A percentile compares a stretch with the other conserved stretches of the same genome.
phyloP scores from a whole-genome alignment of 2,329 filamentous ascomycete species.

The Herpotrichia juniperi region DNA sequence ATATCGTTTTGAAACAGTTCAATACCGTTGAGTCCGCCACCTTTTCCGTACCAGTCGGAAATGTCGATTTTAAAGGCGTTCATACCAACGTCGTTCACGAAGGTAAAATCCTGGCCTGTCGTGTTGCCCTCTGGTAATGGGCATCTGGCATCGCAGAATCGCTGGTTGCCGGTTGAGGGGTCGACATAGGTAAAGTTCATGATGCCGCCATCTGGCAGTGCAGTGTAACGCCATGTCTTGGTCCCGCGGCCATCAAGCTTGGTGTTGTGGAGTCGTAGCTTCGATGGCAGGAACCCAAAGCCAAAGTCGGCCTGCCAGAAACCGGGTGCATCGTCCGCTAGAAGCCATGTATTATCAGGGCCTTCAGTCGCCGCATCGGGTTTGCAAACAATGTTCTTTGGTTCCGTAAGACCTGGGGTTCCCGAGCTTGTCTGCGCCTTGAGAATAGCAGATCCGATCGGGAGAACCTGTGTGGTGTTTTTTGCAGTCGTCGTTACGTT shows the following conservation, averaged over 20 bases:
- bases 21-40: conserved; percentile 84
- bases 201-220: conserved; percentile 85
- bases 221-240: conserved; percentile 84
- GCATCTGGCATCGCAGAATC: conserved; percentile 80
- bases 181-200: conserved; percentile 95
- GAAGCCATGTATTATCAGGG: conserved; percentile 80
- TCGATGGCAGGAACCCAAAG: conserved; percentile 86
- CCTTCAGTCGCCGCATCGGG: conserved; percentile 66
- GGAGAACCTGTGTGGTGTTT: conserved; percentile 79
- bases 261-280: conserved; percentile 87
- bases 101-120: conserved; percentile 86
- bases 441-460: conserved; percentile 79
- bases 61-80: conserved; percentile 84
- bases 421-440: conserved; percentile 68
- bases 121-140: conserved; percentile 75
- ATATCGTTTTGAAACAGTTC: conserved; percentile 79
- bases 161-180: conserved; percentile 66
- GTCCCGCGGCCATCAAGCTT: conserved; percentile 83
- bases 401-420: conserved; percentile 71
- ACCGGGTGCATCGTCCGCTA: conserved; percentile 75
- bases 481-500: conserved; percentile 68
- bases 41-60: conserved; percentile 82
- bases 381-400: conserved; percentile 83
- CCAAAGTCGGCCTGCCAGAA: conserved; percentile 84
- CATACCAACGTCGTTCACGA: conserved; percentile 94